Conservation (phyloP, 768 basidiomycete species). For the Mycena epipterygia region DNA sequence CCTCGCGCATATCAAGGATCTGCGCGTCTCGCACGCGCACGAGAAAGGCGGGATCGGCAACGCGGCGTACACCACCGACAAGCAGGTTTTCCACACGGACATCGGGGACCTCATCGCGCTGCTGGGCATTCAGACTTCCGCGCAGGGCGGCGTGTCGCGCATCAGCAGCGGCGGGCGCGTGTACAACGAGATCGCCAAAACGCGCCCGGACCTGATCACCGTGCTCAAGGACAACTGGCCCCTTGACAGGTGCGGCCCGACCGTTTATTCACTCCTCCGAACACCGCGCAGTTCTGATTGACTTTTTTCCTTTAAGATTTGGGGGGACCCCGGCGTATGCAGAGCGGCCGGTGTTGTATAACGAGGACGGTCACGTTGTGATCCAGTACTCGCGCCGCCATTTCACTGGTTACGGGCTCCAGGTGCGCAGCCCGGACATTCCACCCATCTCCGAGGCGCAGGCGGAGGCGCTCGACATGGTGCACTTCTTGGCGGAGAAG, state of each 20-base stretch:
- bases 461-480: constrained; percentile 60
- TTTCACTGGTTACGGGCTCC: constrained; percentile 57
- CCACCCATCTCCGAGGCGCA: constrained; percentile 65
- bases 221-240: constrained; percentile 59
- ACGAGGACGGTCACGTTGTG: constrained; percentile 54
- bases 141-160: constrained; percentile 59
- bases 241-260: constrained; percentile 52
- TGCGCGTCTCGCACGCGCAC: constrained; percentile 57
- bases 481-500: constrained; percentile 61
- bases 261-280: not conserved
- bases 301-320: constrained; percentile 47
- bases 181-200: constrained; percentile 62
- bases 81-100: constrained; percentile 65
- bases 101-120: constrained; percentile 61
- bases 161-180: constrained; percentile 59
- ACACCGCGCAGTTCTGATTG: not conserved
- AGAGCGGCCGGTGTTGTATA: constrained; percentile 56
- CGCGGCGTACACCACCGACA: constrained; percentile 63
- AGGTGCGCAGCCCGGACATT: constrained; percentile 52
- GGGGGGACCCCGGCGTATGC: constrained; percentile 53
- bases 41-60: constrained; percentile 58
- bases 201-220: constrained; percentile 58
- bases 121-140: constrained; percentile 57
- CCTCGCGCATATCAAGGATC: constrained; percentile 62
- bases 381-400: constrained; percentile 62